Evolutionary conservation across 192 early-diverging fungal genomes (phyloP), one percentile per base, ranked within the genome.

Genomic region (Coemansia sp.): DNA sequence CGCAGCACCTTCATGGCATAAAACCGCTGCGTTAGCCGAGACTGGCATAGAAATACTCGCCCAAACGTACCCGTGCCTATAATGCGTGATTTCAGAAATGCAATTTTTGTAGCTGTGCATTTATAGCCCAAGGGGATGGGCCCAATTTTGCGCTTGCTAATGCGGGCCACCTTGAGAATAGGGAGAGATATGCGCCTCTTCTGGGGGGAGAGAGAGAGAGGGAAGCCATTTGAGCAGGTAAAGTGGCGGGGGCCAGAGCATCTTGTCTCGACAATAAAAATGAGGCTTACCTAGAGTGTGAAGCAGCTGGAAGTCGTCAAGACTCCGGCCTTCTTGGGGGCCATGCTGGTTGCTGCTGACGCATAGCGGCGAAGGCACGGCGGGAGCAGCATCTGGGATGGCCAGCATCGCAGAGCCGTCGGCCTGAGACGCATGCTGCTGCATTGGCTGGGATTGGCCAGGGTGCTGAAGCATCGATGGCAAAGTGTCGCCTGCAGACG

Each of bases 41-140:
- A 91, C 65, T 88, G 86, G 26, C 89, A 83, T 35, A 98, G 82
- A 68, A 93, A 94, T 11, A 98, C 96, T 31, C 96, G 80, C 2
- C 94, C 95, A 79, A 98, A 98, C 36, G 95, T 98, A 39, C 95
- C 95, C 7, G 95, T 98, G 20, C 95, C 94, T 91, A 85, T n/a
- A 44, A 16, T 46, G 23, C 2, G 1, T 4, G 4, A 26, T 26
- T 26, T 26, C 23, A 26, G 23, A 26, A 26, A 26, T 26, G 4
- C 23, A 4, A 1, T 3, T 26, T 4, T 26, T 26, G 23, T 26
- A 4, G 23, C 23, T 3, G 23, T 26, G 23, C 23, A 26, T 26
- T 26, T 26, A 26, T 4, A 26, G 23, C 23, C 23, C 23, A 26
- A 26, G 23, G 23, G 4, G 23, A 26, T 26, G 4, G 4, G 4